Evolutionary conservation across 2,329 filamentous ascomycete species (phyloP).

Genomic region (Colletotrichum graminicola): DNA sequence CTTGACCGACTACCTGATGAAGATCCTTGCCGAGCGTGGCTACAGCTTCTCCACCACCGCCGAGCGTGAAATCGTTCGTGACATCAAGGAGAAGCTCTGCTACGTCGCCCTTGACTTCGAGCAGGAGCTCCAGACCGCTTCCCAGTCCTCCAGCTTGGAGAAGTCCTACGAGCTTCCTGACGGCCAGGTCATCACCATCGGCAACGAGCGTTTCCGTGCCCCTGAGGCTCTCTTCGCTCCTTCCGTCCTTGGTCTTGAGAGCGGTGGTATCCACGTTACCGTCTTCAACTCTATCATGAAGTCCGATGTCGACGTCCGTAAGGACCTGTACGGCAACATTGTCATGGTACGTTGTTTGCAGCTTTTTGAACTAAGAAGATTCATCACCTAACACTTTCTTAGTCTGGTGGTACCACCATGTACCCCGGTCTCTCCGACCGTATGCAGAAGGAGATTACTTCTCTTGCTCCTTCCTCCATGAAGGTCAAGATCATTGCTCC

Average conservation of each 20-base stretch:
- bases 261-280: constrained; percentile 98
- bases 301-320: constrained; percentile 99
- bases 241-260: constrained; percentile 97
- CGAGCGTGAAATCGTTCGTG: constrained; percentile 99
- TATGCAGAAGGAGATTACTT: constrained; percentile 99
- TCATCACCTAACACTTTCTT: constrained; percentile 50
- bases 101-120: constrained; percentile 99
- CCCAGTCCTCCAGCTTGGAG: constrained; percentile 98
- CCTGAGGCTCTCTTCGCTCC: constrained; percentile 99
- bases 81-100: constrained; percentile 99
- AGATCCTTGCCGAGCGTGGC: constrained; percentile 99
- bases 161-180: constrained; percentile 99
- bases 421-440: constrained; percentile 99
- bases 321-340: constrained; percentile 99
- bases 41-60: constrained; percentile 99
- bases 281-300: constrained; percentile 99
- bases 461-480: constrained; percentile 99
- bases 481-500: constrained; percentile 99
- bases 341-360: constrained; percentile 87
- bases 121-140: constrained; percentile 99
- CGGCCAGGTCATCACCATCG: constrained; percentile 99
- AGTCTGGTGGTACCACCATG: constrained; percentile 99
- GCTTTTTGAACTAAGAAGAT: not conserved
- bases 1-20: constrained; percentile 99
- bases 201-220: constrained; percentile 99